Base-by-base conservation (phyloP, 2,329 filamentous ascomycete species). In the Alternaria rosae region DNA sequence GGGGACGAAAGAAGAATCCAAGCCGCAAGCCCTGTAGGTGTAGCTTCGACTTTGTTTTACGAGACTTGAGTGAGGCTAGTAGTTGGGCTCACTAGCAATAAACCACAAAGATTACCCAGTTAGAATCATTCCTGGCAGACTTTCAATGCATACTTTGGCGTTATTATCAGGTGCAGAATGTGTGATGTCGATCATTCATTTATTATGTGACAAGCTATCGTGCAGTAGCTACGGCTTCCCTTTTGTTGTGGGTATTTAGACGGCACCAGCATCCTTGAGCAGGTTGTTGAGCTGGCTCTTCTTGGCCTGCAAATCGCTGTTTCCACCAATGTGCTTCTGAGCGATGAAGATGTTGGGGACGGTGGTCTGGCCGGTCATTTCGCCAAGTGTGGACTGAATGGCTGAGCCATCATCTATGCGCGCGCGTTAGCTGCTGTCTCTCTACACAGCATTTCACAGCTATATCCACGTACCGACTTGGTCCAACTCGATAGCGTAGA, bases 271-370 rank as follows among this genome's bases (percentile, higher is more conserved):
- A 50, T 83, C 83, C 82, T 86, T 86, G 78, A 92, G 82, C 70
- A 95, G 80, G 30, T 75, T 74, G 70, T 88, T 86, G 56, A 98
- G 82, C 69, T 96, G 78, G 12, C 64, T 68, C 80, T 87, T 88
- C 81, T 85, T 88, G 55, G 82, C 85, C 82, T 94, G 90, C 67
- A 96, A 81, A 72, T 95, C 94, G 23, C 93, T 97, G 88, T 98
- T 98, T 71, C 95, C 95, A 67, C 95, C 95, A 79, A 99, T 96
- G 83, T 97, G 94, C 85, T 96, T 84, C 84, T 93, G 84, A 72
- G 83, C 84, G 82, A 99, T 98, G 85, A 92, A 98, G 84, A 97
- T 91, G 85, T 98, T 98, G 74, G 95, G 95, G 6, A 99, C 95
- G 74, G 92, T 94, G 75, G 89, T 86, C 86, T 99, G 95, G 79